phyloP scores from a whole-genome alignment of 805 yeast genomes.

The Metschnikowia henanensis region DNA sequence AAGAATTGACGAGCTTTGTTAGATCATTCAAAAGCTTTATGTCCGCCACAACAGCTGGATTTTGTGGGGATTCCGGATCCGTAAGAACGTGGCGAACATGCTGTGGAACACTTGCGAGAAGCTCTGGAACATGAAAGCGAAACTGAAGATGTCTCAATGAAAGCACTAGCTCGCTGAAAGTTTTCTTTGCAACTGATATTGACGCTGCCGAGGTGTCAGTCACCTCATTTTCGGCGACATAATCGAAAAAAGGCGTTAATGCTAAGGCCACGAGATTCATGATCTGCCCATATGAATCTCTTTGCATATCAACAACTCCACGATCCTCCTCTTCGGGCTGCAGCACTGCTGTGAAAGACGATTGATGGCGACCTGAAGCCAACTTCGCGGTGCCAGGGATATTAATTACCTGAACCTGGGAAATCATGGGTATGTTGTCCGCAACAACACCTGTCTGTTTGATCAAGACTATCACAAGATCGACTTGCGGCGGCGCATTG shows the following conservation, averaged over 20 bases:
- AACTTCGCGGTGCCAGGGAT: conserved; percentile 8
- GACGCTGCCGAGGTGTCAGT: conserved; percentile 10
- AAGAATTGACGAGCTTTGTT: conserved; percentile 68
- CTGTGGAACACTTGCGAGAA: conserved; percentile 53
- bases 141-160: conserved; percentile 70
- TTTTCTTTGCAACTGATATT: conserved; percentile 42
- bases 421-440: conserved; percentile 6
- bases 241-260: conserved; percentile 68
- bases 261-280: conserved; percentile 61
- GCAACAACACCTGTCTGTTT: conserved; percentile 13
- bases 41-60: conserved; percentile 32
- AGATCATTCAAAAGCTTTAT: conserved; percentile 60
- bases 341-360: background rate
- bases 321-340: background rate
- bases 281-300: conserved; percentile 24
- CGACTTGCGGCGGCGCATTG: conserved; percentile 1
- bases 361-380: background rate
- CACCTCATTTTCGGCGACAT: conserved; percentile 23
- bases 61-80: conserved; percentile 32
- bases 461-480: conserved; percentile 11
- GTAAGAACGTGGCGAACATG: conserved; percentile 27
- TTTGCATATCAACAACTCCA: background rate
- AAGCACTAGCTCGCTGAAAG: conserved; percentile 64
- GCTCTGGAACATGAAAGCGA: conserved; percentile 66
- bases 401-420: conserved; percentile 18